Conservation (phyloP, 805 yeast species). For the Ogataea sp. region DNA sequence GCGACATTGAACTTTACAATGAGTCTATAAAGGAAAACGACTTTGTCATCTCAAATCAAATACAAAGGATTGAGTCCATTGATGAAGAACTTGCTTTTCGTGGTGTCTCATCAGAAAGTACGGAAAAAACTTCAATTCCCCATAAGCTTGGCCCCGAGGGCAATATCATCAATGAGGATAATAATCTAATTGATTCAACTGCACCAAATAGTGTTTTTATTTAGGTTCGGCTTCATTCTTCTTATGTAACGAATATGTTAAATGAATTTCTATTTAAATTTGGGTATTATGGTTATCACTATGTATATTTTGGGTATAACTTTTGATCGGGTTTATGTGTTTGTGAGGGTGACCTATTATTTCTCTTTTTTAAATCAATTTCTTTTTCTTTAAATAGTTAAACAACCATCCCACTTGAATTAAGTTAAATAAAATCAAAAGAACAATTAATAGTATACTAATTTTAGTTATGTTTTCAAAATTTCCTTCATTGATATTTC, state of each 20-base stretch:
- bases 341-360: neutral
- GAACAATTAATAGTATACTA: conserved; percentile 7
- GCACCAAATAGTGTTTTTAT: conserved; percentile 27
- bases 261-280: neutral
- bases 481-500: conserved; percentile 21
- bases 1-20: conserved; percentile 41
- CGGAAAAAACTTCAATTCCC: neutral
- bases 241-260: no score
- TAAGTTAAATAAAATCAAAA: conserved; percentile 9
- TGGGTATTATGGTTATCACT: neutral
- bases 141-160: neutral
- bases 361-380: neutral
- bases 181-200: conserved; percentile 26
- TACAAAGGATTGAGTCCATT: conserved; percentile 34
- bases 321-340: no score
- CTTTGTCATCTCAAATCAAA: conserved; percentile 44
- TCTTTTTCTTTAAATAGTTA: conserved; percentile 10
- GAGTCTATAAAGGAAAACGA: conserved; percentile 54
- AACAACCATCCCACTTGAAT: conserved; percentile 17
- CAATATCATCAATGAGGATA: conserved; percentile 25
- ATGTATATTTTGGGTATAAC: neutral
- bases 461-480: conserved; percentile 10
- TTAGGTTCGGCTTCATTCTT: conserved; percentile 5
- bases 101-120: conserved; percentile 13
- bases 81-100: conserved; percentile 40